These are phyloP conservation scores for Cercophora samala DNA, from an alignment of 495 filamentous ascomycete species.

Conservation along the genomic window DNA sequence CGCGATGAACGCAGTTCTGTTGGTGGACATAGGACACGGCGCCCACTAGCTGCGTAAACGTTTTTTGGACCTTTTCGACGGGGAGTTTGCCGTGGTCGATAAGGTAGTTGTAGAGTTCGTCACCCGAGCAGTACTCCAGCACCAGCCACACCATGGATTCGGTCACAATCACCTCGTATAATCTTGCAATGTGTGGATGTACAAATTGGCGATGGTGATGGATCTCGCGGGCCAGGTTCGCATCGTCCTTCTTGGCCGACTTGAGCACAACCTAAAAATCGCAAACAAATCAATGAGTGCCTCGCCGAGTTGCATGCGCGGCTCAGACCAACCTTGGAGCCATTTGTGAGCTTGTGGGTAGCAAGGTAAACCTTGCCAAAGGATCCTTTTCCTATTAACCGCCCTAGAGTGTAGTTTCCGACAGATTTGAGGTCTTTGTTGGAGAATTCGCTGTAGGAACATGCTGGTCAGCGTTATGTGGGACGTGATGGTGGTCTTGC, in stretches of 20 bases:
- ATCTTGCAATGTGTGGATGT: constrained; percentile 92
- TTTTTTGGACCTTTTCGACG: constrained; percentile 86
- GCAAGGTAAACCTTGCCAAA: constrained; percentile 99
- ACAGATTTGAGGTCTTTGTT: constrained; percentile 86
- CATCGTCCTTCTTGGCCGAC: constrained; percentile 91
- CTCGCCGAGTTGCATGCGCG: background rate
- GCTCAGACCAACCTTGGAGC: constrained; percentile 73
- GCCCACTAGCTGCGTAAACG: constrained; percentile 93
- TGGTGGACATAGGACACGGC: constrained; percentile 94
- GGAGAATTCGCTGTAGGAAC: constrained; percentile 75
- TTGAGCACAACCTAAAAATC: constrained; percentile 83
- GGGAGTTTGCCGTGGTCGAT: constrained; percentile 79
- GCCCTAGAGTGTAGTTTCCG: constrained; percentile 89
- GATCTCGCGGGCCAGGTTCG: constrained; percentile 93
- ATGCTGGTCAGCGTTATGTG: constrained; percentile 23
- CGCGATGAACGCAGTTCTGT: constrained; percentile 92
- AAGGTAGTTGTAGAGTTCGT: constrained; percentile 96
- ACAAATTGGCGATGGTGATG: constrained; percentile 98
- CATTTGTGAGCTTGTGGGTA: constrained; percentile 95
- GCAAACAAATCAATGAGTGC: background rate
- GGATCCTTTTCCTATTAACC: constrained; percentile 91
- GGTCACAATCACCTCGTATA: constrained; percentile 97
- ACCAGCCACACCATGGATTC: constrained; percentile 94
- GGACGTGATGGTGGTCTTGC: background rate
- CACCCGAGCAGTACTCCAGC: constrained; percentile 93